Evolutionary conservation across 768 basidiomycete species (phyloP), one percentile per base, ranked within the genome.

Genomic region (Fibroporia radiculosa): DNA sequence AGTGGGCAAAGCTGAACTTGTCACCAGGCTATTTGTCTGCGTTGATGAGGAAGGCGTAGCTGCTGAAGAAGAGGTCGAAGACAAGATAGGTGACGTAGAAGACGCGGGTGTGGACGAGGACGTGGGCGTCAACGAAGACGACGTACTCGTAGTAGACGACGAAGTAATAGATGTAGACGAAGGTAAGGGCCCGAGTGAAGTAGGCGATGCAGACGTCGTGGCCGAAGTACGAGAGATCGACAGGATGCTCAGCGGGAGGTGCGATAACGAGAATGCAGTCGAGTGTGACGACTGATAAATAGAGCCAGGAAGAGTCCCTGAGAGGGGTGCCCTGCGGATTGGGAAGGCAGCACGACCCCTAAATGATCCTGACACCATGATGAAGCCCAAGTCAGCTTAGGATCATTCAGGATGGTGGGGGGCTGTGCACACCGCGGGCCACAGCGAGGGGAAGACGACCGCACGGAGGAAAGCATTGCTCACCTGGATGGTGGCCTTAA

Each of bases 191-290:
- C 18, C 39, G 25, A 36, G 57, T 62, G 0, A 6, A 12, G 63
- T 62, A 63, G 14, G 19, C 44, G 49, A 72, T 3, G 52, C 41
- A 4, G 57, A 59, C 62, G 70, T 56, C 14, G 31, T 61, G 56
- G 20, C 54, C 36, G 20, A 65, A 22, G 28, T 31, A 6, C 13
- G 16, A 4, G 41, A 42, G 26, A 32, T 3, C 28, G 28, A 32
- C 28, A 16, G 27, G 18, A n/a, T n/a, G 18, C 41, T 42, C 41
- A 32, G 16, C 13, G 41, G 27, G 8, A 32, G 18, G 8, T n/a
- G 3, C n/a, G 27, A 19, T 10, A n/a, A 12, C 27, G 41, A 4
- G 28, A 18, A n/a, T n/a, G 41, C 32, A 18, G 41, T 42, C 6
- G 41, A 16, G 29, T n/a, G 13, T 42, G 41, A 16, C 16, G 6